Conservation (phyloP, 2,329 filamentous ascomycete genomes). For the Passalora sequoiae region DNA sequence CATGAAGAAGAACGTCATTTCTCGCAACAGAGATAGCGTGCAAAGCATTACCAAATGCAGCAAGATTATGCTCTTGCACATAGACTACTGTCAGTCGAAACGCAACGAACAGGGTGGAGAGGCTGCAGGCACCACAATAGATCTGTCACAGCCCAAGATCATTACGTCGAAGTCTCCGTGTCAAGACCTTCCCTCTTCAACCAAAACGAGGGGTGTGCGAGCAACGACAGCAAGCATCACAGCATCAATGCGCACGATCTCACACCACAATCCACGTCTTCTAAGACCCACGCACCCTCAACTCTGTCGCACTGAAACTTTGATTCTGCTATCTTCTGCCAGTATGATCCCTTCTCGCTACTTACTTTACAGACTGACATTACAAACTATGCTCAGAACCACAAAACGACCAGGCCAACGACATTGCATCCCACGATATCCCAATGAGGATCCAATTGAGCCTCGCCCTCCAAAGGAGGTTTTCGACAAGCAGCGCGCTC, state of each 20-base stretch:
- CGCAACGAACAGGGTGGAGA: too few relatives aligned
- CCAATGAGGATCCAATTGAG: too few relatives aligned
- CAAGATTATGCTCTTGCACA: background rate
- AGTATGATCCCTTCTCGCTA: background rate
- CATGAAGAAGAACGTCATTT: conserved; percentile 55
- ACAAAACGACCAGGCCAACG: too few relatives aligned
- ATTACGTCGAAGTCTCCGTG: background rate
- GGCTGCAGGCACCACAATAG: too few relatives aligned
- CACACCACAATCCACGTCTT: background rate
- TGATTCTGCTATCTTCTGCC: background rate
- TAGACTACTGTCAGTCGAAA: background rate
- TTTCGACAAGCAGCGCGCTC: too few relatives aligned
- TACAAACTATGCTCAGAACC: background rate
- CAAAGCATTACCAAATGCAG: background rate
- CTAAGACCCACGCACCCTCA: background rate
- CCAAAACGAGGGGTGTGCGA: background rate
- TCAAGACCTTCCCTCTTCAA: background rate
- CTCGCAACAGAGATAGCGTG: conserved; percentile 2
- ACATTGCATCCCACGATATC: too few relatives aligned
- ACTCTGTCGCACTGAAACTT: conserved; percentile 1
- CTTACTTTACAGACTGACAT: background rate
- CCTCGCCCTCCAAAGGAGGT: too few relatives aligned
- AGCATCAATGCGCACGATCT: background rate
- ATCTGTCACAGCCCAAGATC: background rate
- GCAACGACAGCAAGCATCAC: background rate